Base-by-base conservation (phyloP, 2,329 filamentous ascomycete genomes). In the Penicillium griseofulvum region DNA sequence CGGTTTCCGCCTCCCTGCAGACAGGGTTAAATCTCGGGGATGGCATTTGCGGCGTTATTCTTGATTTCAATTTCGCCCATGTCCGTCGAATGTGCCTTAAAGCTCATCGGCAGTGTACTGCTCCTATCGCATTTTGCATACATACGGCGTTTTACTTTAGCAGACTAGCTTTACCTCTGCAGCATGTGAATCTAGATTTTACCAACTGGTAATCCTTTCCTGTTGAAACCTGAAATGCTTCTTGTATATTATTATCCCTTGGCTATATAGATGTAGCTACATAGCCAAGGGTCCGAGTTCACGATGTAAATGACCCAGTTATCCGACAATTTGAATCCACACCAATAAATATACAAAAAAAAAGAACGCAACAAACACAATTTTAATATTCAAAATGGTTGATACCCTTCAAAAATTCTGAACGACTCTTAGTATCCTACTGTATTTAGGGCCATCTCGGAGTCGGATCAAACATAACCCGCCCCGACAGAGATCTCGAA, bases 91-190 rank as follows among this genome's bases (percentile, higher is more conserved):
- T 34, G 46, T 52, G 26, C 54, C 36, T 31, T 6, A 7, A 29
- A 37, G 31, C 39, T 49, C 37, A 36, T 51, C 44, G 24, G 26
- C 31, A 19, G 48, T 44, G 31, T 41, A 57, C 57, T 44, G 43
- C 43, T 56, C 47, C 42, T 29, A 24, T 58, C 56, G 64, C 64
- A 67, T 67, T 63, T 56, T 57, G 65, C 67, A 71, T 68, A 53
- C 28, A 54, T 48, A 44, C 47, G 58, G 59, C 55, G 59, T 59
- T 49, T 49, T 17, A 34, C 19, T 34, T n/a, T 17, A 3, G 37
- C 38, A 50, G 19, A 19, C 17, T 43, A 33, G 28, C 48, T 26
- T 50, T 43, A 50, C 19, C 48, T 50, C 19, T 43, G 28, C 48
- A 50, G 28, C 48, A 50, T 50, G 34, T 50, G 11, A 50, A 43